Evolutionary conservation across 257 asterid genomes (phyloP).

Genomic region (Prunella vulgaris): DNA sequence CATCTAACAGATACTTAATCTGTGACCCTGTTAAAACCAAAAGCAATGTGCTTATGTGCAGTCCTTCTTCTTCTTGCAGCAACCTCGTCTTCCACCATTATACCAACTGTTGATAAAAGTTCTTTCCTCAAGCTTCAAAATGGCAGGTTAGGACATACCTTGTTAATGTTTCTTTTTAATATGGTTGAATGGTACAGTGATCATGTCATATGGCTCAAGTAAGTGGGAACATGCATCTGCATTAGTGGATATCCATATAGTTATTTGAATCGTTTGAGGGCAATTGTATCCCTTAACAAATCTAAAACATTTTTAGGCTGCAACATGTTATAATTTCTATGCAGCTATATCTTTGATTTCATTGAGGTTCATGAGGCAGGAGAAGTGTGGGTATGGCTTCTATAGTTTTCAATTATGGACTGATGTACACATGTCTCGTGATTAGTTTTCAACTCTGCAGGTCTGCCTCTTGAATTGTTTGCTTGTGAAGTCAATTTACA

Average conservation of each 20-base stretch:
- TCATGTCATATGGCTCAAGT: background rate
- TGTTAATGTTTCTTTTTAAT: background rate
- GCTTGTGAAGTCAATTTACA: background rate
- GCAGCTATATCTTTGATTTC: conserved; percentile 3
- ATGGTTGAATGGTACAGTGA: background rate
- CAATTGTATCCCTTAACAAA: background rate
- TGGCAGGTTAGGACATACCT: conserved; percentile 59
- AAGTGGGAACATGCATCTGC: conserved; percentile 7
- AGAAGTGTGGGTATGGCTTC: background rate
- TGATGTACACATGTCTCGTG: background rate
- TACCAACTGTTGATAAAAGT: conserved; percentile 51
- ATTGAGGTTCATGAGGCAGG: background rate
- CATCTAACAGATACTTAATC: conserved; percentile 7
- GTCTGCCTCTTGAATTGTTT: conserved; percentile 2
- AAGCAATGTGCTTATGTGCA: conserved; percentile 21
- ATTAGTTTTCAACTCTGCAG: background rate
- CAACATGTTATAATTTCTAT: background rate
- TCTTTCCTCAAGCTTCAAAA: conserved; percentile 97
- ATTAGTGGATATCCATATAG: conserved; percentile 1
- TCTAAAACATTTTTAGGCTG: background rate
- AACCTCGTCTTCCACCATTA: conserved; percentile 46
- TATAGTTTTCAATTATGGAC: background rate
- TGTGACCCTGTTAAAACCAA: conserved; percentile 13
- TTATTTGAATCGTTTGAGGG: background rate
- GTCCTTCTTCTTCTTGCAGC: conserved; percentile 53